Percentiles rank a stretch among this genome's conserved stretches.
Evolutionary conservation across 257 asterid species (phyloP).

Genomic region (Lycium barbarum): DNA sequence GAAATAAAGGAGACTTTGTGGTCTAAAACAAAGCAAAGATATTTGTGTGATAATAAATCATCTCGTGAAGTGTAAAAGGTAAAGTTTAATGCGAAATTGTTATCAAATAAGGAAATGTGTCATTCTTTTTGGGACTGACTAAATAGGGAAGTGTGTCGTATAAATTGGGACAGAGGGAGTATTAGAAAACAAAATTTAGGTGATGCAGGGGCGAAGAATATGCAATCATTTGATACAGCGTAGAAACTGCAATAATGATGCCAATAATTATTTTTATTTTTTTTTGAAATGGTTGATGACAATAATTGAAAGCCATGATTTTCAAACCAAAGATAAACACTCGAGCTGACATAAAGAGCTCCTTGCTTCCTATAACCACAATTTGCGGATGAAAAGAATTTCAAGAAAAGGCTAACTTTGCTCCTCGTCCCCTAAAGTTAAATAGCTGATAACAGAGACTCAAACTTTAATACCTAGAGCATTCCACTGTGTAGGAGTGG

Average conservation of each 20-base stretch:
- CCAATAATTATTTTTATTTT: neutral
- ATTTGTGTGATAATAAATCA: too few species aligned
- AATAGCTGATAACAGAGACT: slow-evolving; percentile 18
- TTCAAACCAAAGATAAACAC: neutral
- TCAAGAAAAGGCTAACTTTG: neutral
- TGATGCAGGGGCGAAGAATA: neutral
- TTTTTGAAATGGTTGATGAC: neutral
- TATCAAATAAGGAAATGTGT: too few species aligned
- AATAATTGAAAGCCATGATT: neutral
- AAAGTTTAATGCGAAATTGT: too few species aligned
- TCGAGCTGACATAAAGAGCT: slow-evolving; percentile 18
- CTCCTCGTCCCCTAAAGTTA: neutral
- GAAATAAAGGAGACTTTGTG: too few species aligned
- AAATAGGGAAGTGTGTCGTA: too few species aligned
- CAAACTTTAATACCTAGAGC: neutral
- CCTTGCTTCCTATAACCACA: slow-evolving; percentile 16
- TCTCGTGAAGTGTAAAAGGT: too few species aligned
- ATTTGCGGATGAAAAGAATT: neutral
- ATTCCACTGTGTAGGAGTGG: neutral
- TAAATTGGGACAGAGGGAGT: too few species aligned
- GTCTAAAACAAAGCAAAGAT: too few species aligned
- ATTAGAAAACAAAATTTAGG: slow-evolving; percentile 1
- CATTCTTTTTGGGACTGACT: too few species aligned
- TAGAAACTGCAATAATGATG: slow-evolving; percentile 6
- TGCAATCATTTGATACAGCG: neutral